Evolutionary conservation across 441 rosid genomes (phyloP), one percentile per base, ranked within the genome.

Genomic region (Erodium moschatum): DNA sequence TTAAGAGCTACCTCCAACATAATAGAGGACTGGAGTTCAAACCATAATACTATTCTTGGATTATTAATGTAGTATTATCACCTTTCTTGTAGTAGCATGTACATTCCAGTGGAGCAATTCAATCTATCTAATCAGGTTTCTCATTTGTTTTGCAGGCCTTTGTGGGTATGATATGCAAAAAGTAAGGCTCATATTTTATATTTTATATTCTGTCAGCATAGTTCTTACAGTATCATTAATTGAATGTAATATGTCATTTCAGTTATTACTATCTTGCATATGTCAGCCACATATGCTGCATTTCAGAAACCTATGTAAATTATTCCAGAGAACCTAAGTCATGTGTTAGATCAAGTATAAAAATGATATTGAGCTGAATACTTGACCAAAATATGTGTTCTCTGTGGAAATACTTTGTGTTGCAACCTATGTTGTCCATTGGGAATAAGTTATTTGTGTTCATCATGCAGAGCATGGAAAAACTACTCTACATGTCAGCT

Each of bases 401-500:
- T 16, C 1, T 33, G 38, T 33, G 61, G 61, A 15, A 54, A 15
- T 54, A 24, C 21, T 64, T 24, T 1, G 1, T 64, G 18, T n/a
- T 64, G 16, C 15, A 64, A 13, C 66, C 40, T 64, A n/a, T 29
- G 33, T 64, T 29, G 38, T 5, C 38, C 18, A 31, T 64, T 13
- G 2, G 5, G 66, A 64, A 64, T 12, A 24, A 29, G 4, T 24
- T 27, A 64, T 62, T 35, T 68, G 60, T 13, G 52, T 62, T 70
- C 54, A 56, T 69, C 61, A 67, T 70, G 82, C 81, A 84, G 90
- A 79, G 86, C 72, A 73, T 82, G 67, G 85, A 84, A 75, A 71
- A 80, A 74, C 80, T 86, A 63, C 78, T 86, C 29, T 81, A 79
- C 73, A 70, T 84, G 71, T 80, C 85, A 75, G 78, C 77, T 58